phyloP scores from a whole-genome alignment of 805 yeast genomes.

The Candida ponderosae region DNA sequence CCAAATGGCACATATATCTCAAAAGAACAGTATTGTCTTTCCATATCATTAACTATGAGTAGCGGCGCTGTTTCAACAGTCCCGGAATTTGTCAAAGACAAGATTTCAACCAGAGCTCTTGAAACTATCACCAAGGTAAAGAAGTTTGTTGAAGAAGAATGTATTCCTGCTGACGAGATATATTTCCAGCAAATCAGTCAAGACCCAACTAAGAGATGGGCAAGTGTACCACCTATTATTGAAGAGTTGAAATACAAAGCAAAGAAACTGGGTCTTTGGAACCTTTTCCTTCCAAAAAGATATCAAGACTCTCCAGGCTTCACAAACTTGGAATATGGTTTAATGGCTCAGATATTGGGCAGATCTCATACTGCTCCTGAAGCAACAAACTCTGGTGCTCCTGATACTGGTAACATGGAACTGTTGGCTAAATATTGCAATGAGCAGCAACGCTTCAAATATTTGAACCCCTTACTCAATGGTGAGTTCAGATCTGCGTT shows the following conservation, averaged over 20 bases:
- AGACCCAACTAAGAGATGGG: constrained; percentile 40
- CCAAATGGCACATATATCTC: too few relatives aligned
- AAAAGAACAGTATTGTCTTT: too few relatives aligned
- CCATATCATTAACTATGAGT: too few relatives aligned
- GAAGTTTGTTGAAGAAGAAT: constrained; percentile 47
- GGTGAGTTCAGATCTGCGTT: constrained; percentile 56
- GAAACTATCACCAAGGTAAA: constrained; percentile 28
- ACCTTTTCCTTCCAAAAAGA: constrained; percentile 43
- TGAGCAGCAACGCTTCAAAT: constrained; percentile 35
- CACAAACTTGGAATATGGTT: constrained; percentile 55
- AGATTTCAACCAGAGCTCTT: constrained; percentile 25
- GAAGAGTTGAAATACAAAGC: constrained; percentile 49
- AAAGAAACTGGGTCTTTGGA: constrained; percentile 47
- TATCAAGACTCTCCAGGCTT: constrained; percentile 46
- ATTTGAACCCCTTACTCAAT: constrained; percentile 44
- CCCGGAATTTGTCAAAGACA: constrained; percentile 27
- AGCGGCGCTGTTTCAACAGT: constrained; percentile 20
- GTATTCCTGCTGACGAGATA: constrained; percentile 47
- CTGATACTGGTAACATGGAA: constrained; percentile 57
- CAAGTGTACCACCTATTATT: constrained; percentile 34
- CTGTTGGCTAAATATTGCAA: constrained; percentile 30
- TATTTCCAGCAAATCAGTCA: constrained; percentile 31
- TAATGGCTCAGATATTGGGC: constrained; percentile 59
- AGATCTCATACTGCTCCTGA: constrained; percentile 47
- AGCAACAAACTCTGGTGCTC: constrained; percentile 53